These are phyloP conservation scores for Sarcomyxa edulis DNA, from an alignment of 768 basidiomycete genomes.

Conservation along the genomic window DNA sequence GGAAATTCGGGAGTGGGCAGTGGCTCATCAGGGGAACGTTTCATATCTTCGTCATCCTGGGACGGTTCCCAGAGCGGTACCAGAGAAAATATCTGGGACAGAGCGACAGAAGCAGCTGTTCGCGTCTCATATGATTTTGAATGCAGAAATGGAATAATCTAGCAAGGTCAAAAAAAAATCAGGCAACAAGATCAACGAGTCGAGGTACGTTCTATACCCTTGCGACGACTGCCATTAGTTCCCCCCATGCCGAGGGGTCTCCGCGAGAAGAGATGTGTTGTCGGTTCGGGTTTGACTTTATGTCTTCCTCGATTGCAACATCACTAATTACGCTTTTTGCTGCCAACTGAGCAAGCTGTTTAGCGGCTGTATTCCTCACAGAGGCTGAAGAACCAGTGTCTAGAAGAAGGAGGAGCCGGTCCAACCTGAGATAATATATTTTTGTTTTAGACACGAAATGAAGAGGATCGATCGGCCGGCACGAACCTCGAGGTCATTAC, in stretches of 20 bases:
- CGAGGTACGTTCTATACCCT: conserved; percentile 51
- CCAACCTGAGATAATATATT: conserved; percentile 56
- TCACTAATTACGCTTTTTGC: conserved; percentile 81
- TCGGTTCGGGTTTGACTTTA: conserved; percentile 53
- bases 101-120: conserved; percentile 80
- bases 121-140: conserved; percentile 93
- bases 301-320: conserved; percentile 74
- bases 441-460: not conserved
- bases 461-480: no score
- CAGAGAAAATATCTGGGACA: conserved; percentile 81
- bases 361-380: conserved; percentile 92
- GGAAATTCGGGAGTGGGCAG: conserved; percentile 55
- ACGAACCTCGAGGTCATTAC: conserved; percentile 75
- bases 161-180: conserved; percentile 8
- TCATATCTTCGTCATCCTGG: conserved; percentile 22
- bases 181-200: conserved; percentile 6
- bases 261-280: conserved; percentile 46
- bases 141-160: conserved; percentile 89
- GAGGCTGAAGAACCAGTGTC: conserved; percentile 91
- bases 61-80: conserved; percentile 78
- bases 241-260: conserved; percentile 81
- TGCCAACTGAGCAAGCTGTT: conserved; percentile 90
- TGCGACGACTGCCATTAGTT: conserved; percentile 87
- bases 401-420: conserved; percentile 92
- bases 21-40: conserved; percentile 19